phyloP scores from a whole-genome alignment of 352 stramenopile species.

The Peronosclerospora sorghi region DNA sequence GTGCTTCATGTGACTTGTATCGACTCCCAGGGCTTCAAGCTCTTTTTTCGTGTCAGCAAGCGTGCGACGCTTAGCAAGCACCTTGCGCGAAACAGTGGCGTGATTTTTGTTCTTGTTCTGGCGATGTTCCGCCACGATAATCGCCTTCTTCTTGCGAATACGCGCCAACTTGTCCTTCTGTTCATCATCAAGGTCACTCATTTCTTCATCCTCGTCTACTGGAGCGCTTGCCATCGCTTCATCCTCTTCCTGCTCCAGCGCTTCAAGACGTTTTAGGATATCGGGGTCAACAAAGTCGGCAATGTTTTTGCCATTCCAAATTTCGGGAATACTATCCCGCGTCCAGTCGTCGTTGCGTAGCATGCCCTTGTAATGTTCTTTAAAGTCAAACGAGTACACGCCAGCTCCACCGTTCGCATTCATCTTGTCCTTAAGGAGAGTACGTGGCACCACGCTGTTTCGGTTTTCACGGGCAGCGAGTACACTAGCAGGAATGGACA shows the following conservation, averaged over 20 bases:
- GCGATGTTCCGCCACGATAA: slow-evolving; percentile 75
- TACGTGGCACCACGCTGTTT: slow-evolving; percentile 25
- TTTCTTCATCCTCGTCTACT: slow-evolving; percentile 78
- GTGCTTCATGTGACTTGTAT: slow-evolving; percentile 88
- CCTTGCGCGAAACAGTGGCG: slow-evolving; percentile 80
- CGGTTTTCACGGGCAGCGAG: slow-evolving; percentile 60
- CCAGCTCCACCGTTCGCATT: slow-evolving; percentile 94
- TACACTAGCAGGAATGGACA: slow-evolving; percentile 91
- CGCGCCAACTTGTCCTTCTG: slow-evolving; percentile 86
- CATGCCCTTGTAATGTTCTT: slow-evolving; percentile 93
- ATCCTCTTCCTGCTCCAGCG: slow-evolving; percentile 96
- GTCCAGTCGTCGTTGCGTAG: slow-evolving; percentile 94
- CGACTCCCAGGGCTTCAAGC: slow-evolving; percentile 85
- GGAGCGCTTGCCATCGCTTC: slow-evolving; percentile 87
- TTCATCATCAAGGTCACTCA: slow-evolving; percentile 92
- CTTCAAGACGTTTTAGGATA: slow-evolving; percentile 93
- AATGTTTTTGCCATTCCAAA: slow-evolving; percentile 99
- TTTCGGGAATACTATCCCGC: slow-evolving; percentile 96
- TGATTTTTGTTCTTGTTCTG: slow-evolving; percentile 95
- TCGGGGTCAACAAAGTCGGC: slow-evolving; percentile 98
- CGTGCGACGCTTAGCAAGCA: slow-evolving; percentile 63
- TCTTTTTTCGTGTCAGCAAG: slow-evolving; percentile 84
- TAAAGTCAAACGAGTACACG: slow-evolving; percentile 96
- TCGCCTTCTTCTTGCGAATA: slow-evolving; percentile 79
- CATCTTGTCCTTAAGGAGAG: slow-evolving; percentile 81